A percentile compares a stretch with the other conserved stretches of the same genome.
Conservation (phyloP, 139 green algal species). For the Cymbomonas tetramitiformis region DNA sequence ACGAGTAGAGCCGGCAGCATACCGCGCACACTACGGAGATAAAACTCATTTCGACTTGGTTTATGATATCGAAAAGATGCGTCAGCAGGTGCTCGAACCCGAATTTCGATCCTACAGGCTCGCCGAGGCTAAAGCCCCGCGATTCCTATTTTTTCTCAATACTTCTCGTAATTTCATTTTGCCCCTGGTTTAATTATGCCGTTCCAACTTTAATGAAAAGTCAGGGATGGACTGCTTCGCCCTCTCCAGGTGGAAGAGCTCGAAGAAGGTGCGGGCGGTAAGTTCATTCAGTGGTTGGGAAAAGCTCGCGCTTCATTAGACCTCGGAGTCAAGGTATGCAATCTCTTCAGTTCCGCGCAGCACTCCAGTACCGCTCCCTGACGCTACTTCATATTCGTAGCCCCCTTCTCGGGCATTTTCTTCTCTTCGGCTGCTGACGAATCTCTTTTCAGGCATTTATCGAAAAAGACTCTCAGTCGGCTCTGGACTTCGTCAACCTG, state of each 20-base stretch:
- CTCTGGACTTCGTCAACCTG: constrained; percentile 6
- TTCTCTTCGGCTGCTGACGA: constrained; percentile 6
- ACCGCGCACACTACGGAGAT: constrained; percentile 55
- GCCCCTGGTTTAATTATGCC: too few species aligned
- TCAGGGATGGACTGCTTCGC: too few species aligned
- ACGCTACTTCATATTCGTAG: constrained; percentile 11
- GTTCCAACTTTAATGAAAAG: too few species aligned
- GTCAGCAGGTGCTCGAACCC: constrained; percentile 49
- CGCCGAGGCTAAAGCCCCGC: too few species aligned
- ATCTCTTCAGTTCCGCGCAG: background rate
- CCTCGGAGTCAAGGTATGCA: constrained; percentile 11
- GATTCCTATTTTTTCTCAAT: too few species aligned
- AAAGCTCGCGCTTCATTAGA: constrained; percentile 3
- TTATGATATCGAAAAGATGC: constrained; percentile 57
- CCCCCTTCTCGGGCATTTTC: constrained; percentile 2
- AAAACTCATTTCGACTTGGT: constrained; percentile 49
- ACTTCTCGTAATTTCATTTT: too few species aligned
- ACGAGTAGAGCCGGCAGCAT: constrained; percentile 38
- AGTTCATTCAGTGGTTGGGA: constrained; percentile 20
- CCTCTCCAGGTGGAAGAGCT: too few species aligned
- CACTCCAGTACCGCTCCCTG: too few species aligned
- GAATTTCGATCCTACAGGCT: too few species aligned
- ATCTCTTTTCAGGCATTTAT: too few species aligned
- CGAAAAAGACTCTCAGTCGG: constrained; percentile 36
- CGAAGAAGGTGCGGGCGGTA: constrained; percentile 45